Base-by-base conservation (phyloP, 352 stramenopile genomes). In the Pythium periplocum region DNA sequence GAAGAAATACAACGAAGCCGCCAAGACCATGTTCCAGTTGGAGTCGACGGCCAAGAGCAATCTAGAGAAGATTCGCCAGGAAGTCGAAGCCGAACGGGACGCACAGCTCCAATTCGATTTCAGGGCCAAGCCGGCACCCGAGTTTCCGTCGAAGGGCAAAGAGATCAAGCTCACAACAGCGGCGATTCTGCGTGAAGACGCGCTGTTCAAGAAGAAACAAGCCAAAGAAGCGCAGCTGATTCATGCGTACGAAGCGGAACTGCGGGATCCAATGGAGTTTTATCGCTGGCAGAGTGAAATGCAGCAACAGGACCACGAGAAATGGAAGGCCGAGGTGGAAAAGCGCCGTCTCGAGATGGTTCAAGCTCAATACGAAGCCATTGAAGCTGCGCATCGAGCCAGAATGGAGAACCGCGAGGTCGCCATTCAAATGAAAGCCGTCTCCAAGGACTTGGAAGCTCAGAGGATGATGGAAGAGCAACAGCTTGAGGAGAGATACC, bases 201-300 rank as follows among this genome's bases (percentile, higher is more conserved):
- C 86, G 10, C 56, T 97, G 49, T 81, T 93, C 69, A 93, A 96
- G 60, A 87, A 90, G 48, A 96, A 97, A 61, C 90, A 97, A 63
- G 83, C 82, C 2, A 81, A 95, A 35, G 91, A 97, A 53, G 88
- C 90, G 6, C 73, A 90, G 57, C 48, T 95, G 17, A 71, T 97
- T 12, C 64, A 85, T 30, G 78, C 82, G 5, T 98, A 96, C 53
- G 92, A 98, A 62, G 73, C 83, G 1, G 88, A 97, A 50, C 64
- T 98, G 26, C 68, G 91, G 11, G 91, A 98, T 45, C 79, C 83
- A 2, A 85, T 94, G 32, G 90, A 97, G 36, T 98, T 95, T 37
- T 95, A 96, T 45, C 66, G 75, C 30, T 98, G 92, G 91, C 86
- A 97, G 57, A 71, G 61, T 8, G 69, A 71, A n/a, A 96, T 96